Conservation (phyloP, 2,329 filamentous ascomycete species). For the Alternaria triticina region DNA sequence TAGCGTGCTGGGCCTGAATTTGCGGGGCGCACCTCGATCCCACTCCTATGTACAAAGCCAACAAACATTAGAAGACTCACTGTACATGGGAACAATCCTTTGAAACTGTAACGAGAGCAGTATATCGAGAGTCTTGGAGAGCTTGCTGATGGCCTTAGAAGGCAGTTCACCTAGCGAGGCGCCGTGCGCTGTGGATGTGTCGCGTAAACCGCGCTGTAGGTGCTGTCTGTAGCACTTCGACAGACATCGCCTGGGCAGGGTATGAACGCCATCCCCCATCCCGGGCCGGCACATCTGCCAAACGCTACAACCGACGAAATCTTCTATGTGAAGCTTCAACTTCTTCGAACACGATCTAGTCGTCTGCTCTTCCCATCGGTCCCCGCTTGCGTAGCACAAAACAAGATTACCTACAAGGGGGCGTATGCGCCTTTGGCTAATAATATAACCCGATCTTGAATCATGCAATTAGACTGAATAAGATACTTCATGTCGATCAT, state of each 20-base stretch:
- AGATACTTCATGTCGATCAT: no score
- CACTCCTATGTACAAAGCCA: background rate
- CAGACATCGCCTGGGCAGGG: no score
- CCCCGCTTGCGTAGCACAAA: no score
- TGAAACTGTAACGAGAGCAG: background rate
- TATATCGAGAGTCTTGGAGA: background rate
- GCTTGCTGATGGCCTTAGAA: background rate
- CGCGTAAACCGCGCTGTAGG: background rate
- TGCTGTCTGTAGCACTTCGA: background rate
- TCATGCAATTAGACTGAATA: no score
- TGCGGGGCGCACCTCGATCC: background rate
- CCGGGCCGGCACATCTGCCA: constrained; percentile 5
- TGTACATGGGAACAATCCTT: background rate
- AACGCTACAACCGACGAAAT: background rate
- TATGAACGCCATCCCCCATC: background rate
- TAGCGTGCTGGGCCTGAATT: background rate
- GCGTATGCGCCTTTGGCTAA: no score
- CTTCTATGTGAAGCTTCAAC: background rate
- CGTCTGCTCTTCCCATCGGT: no score
- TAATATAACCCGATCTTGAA: no score
- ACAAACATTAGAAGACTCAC: background rate
- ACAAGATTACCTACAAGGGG: no score
- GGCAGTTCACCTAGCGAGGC: background rate
- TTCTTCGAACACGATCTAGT: no score
- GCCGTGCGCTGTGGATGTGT: background rate